Evolutionary conservation across 2,329 filamentous ascomycete species (phyloP).

Genomic region (Fusarium equiseti): DNA sequence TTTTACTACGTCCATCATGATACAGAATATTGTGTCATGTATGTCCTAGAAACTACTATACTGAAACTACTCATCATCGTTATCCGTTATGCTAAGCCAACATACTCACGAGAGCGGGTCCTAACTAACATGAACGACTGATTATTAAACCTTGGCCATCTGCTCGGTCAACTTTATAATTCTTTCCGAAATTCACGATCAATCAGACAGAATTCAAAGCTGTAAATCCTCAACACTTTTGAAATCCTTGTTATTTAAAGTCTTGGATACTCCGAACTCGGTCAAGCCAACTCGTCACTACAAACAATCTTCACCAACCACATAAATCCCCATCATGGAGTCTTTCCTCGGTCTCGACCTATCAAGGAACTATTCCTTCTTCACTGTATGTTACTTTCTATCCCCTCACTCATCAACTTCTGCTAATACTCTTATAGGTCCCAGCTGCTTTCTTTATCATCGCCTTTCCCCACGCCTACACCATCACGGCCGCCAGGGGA

Average conservation of each 20-base stretch:
- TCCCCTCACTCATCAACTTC: too few species aligned
- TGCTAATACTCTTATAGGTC: slow-evolving; percentile 48
- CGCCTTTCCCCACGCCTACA: slow-evolving; percentile 54
- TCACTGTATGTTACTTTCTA: slow-evolving; percentile 39
- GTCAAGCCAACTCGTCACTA: background rate
- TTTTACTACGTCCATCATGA: background rate
- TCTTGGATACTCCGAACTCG: background rate
- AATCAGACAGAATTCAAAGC: background rate
- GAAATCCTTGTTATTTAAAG: slow-evolving; percentile 3
- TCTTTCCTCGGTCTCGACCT: slow-evolving; percentile 52
- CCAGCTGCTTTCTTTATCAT: slow-evolving; percentile 55
- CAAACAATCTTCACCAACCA: background rate
- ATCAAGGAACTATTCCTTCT: slow-evolving; percentile 54
- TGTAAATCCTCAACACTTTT: slow-evolving; percentile 29
- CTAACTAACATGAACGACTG: slow-evolving; percentile 5
- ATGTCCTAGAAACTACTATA: background rate
- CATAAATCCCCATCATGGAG: slow-evolving; percentile 44
- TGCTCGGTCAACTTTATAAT: slow-evolving; percentile 30
- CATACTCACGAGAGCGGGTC: slow-evolving; percentile 19
- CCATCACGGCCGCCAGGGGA: slow-evolving; percentile 41
- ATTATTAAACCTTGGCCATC: slow-evolving; percentile 33
- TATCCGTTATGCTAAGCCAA: slow-evolving; percentile 34
- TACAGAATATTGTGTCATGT: background rate
- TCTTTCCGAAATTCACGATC: slow-evolving; percentile 7
- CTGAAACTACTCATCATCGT: background rate